Base-by-base conservation (phyloP, 1,284 basidiomycete species). In the Cryptococcus sp. region DNA sequence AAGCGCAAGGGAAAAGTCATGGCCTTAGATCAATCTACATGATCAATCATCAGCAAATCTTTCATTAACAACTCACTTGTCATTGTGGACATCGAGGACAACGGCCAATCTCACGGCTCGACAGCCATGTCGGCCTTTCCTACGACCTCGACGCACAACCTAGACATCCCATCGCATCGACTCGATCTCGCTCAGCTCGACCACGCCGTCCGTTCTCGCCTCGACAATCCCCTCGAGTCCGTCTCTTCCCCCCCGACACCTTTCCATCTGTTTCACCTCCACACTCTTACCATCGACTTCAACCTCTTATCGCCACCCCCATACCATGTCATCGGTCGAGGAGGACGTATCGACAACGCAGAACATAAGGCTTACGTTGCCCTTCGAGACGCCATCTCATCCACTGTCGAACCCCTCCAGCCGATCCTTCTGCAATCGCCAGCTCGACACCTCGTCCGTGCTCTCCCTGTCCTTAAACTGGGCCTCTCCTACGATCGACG, bases 241-340 rank as follows among this genome's bases (percentile, higher is more conserved):
- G 35, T 25, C 25, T 28, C 33, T 19, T 6, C 34, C 34, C 34
- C 7, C 18, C 18, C 5, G 31, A 23, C 22, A 37, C 22, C 19
- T 6, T 19, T 31, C 37, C 12, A 12, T 14, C 47, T 43, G 12
- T 23, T 40, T 21, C 38, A 40, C 18, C 34, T 36, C 7, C 34
- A 36, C 18, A 36, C 68, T 2, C 50, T 62, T 45, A 61, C 60
- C 1, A 41, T 69, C 16, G 60, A 68, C 12, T 46, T 53, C 11
- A 43, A 50, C 0, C 44, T 68, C 10, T 47, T 58, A 4, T 40
- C 45, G 10, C 32, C 39, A 6, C 45, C 46, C 16, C 34, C 40
- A 5, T 16, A 24, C 5, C 33, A 44, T 6, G 14, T 54, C 3
- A 16, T 34, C 18, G 48, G 50, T 28, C 48, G 45, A 11, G 18